Base-by-base conservation (phyloP, 257 asterid genomes). In the Nicotiana benthamiana region DNA sequence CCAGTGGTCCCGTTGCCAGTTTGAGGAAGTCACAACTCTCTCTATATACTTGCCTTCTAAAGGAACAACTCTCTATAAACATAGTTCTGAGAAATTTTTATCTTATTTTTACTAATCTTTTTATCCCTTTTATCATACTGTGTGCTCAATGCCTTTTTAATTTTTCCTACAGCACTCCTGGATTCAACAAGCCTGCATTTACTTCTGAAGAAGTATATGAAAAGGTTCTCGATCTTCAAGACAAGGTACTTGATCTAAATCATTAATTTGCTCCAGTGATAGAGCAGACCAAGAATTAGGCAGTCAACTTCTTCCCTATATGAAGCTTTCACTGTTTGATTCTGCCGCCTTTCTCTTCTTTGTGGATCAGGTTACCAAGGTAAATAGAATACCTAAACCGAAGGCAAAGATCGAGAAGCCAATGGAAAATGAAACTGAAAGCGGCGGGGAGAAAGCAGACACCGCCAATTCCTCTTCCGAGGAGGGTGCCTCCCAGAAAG, bases 331-430 rank as follows among this genome's bases (percentile, higher is more conserved):
- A 13, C 56, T 7, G 56, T 6, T 32, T 54, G 81, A 40, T 6
- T 43, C 32, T 72, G 60, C 17, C 51, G 60, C 17, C 51, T 83
- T 9, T 80, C 74, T 9, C 36, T 56, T 7, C 65, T 75, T 48
- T 80, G 10, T 40, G 26, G 68, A 20, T 34, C 75, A 96, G 99
- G 97, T 96, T 80, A 80, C 91, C 60, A 87, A 90, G 32, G 88
- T 94, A 51, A 89, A 94, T 85, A 89, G 88, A 85, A 94, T 96
- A 82, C 96, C 99, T 64, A 96, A 92, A 90, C 98, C 99, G 80
- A 96, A 91, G 87, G 97, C 98, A 4, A 94, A 92, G 77, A 91
- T 92, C 24, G 98, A 95, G 92, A 95, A 95, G 89, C 87, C 90
- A 6, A 84, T 65, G 81, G 91, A 90, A 86, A 87, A 59, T 77